Base-by-base conservation (phyloP, 495 filamentous ascomycete genomes). In the Hypoxylon lenormandii region DNA sequence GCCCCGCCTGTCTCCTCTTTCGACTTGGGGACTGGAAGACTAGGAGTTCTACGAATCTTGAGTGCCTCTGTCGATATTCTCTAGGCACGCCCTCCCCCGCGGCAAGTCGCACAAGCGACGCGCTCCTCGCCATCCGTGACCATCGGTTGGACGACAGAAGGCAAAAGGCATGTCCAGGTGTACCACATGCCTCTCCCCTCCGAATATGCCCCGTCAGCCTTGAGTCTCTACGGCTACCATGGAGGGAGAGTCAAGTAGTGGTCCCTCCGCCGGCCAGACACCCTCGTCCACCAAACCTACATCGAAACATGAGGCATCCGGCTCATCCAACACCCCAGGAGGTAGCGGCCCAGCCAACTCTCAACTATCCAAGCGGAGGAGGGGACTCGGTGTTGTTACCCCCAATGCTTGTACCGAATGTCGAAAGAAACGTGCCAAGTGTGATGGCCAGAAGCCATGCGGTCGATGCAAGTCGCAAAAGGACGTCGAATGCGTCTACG, bases 351-450 rank as follows among this genome's bases (percentile, higher is more conserved):
- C 52, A 37, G 19, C 53, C 16, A 68, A 66, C 21, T 26, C 36
- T 2, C 70, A 72, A 21, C 60, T 76, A 5, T 80, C 80, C 3
- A 83, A 81, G 64, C 70, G 83, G 18, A 77, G 81, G 58, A 79
- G 84, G 47, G 84, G 84, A 13, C 64, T 83, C 4, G 84, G 84
- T 12, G 72, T 85, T 5, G 83, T 87, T 5, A 87, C 84, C 3
- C 80, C 80, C 33, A 87, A 85, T 60, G 84, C 84, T 1, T 87
- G 84, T 69, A 86, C 81, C 23, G 84, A 86, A 70, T 87, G 84
- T 63, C 79, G 84, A 15, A 87, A 87, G 76, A 87, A 85, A 60
- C 80, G 84, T 57, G 82, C 83, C 45, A 87, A 87, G 80, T 87
- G 85, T 64, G 85, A 87, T 58, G 85, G 85, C 12, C 74, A 84